phyloP scores from a whole-genome alignment of 78 protist species.

The Dictyostelium firmibasis region DNA sequence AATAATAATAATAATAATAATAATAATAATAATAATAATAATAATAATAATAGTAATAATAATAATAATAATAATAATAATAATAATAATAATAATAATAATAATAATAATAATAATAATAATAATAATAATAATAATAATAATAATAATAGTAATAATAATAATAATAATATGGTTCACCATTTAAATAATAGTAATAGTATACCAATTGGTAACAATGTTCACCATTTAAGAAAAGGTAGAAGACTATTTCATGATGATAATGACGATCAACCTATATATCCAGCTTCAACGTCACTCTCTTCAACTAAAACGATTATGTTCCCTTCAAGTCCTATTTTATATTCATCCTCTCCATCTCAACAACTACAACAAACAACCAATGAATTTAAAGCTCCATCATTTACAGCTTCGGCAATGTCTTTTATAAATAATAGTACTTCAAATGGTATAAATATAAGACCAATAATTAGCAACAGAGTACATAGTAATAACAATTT shows the following conservation, averaged over 20 bases:
- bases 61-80: no score
- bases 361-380: background rate
- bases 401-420: background rate
- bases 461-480: background rate
- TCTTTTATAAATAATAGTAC: background rate
- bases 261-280: background rate
- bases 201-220: background rate
- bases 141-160: background rate
- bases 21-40: no score
- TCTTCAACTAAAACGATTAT: background rate
- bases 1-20: no score
- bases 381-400: background rate
- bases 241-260: constrained; percentile 41
- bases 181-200: background rate
- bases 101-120: background rate
- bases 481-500: background rate
- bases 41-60: background rate
- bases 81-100: no score
- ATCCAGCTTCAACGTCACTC: background rate
- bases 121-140: background rate
- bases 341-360: background rate
- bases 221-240: constrained; percentile 45
- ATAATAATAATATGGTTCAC: background rate
- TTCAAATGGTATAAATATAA: background rate
- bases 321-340: constrained; percentile 10